Evolutionary conservation across 495 filamentous ascomycete genomes (phyloP), one percentile per base, ranked within the genome.

Genomic region (Rostrohypoxylon terebratum): DNA sequence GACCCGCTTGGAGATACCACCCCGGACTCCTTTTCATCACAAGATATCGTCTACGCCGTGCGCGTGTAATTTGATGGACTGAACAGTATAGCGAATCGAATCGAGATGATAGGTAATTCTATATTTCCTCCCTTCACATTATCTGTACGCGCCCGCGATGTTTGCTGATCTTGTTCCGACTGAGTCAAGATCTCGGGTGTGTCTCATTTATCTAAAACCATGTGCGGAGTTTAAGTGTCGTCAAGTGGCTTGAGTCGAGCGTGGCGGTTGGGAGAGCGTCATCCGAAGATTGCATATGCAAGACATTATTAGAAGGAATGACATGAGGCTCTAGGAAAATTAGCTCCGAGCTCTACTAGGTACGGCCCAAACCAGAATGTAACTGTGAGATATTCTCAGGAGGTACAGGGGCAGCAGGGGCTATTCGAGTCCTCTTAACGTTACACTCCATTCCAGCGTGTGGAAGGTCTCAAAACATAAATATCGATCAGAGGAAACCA

Each of bases 391-490:
- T 51, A 68, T 59, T 45, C 55, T 65, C 40, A 69, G 53, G 60
- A 59, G 34, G 8, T 38, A 50, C 45, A 36, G 25, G 28, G 48
- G 64, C 58, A 31, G 42, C 45, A 36, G 25, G 28, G 48, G 64
- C 58, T 3, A 36, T 61, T 57, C 47, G 42, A 44, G 31, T 23
- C 16, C 53, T 38, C 71, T 69, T 14, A 69, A 74, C 71, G 71
- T 74, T 74, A 67, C 71, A 69, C 71, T 16, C 54, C 71, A 74
- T 74, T 74, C 71, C 71, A 67, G 0, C 16, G 51, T 59, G 47
- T 16, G 48, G 55, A 42, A 42, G 40, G 60, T 47, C 47, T 44
- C 63, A 55, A 55, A 63, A 47, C 53, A 63, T 73, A 73, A 61
- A 69, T 69, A 73, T 66, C 31, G 23, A 3, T 8, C 36, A 28